Percentiles rank a stretch among this genome's conserved stretches.
Conservation (phyloP, 108 stramenopile species). For the Epipyxis sp. region DNA sequence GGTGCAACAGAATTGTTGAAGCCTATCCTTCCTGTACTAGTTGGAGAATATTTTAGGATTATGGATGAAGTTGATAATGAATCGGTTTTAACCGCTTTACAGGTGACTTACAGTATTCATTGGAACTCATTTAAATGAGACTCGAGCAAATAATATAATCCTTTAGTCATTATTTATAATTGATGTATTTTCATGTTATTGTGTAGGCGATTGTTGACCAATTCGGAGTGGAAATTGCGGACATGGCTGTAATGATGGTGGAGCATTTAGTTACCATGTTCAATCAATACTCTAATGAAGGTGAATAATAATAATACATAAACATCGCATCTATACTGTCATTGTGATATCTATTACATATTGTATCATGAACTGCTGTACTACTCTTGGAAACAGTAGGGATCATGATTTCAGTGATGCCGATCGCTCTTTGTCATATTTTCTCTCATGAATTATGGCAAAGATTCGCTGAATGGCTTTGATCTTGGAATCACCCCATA, state of each 20-base stretch:
- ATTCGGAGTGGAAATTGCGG: slow-evolving; percentile 88
- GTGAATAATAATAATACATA: slow-evolving; percentile 61
- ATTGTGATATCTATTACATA: too few relatives aligned
- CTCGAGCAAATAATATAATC: not conserved
- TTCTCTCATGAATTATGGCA: too few relatives aligned
- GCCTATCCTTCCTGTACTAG: slow-evolving; percentile 80
- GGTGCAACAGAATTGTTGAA: slow-evolving; percentile 78
- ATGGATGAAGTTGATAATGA: slow-evolving; percentile 96
- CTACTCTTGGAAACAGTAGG: too few relatives aligned
- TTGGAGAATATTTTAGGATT: slow-evolving; percentile 93
- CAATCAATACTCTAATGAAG: slow-evolving; percentile 75
- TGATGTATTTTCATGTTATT: slow-evolving; percentile 45
- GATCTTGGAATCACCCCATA: not conserved
- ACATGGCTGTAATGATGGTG: slow-evolving; percentile 81
- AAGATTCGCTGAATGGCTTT: not conserved
- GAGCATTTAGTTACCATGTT: slow-evolving; percentile 81
- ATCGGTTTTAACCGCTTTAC: slow-evolving; percentile 71
- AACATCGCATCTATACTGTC: too few relatives aligned
- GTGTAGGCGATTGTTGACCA: slow-evolving; percentile 81
- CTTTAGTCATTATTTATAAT: not conserved
- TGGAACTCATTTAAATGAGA: not conserved
- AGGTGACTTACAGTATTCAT: too few relatives aligned
- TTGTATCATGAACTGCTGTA: too few relatives aligned
- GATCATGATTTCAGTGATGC: too few relatives aligned
- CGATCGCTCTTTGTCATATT: too few relatives aligned